Conservation (phyloP, 345 rosid genomes). For the Mangifera indica region DNA sequence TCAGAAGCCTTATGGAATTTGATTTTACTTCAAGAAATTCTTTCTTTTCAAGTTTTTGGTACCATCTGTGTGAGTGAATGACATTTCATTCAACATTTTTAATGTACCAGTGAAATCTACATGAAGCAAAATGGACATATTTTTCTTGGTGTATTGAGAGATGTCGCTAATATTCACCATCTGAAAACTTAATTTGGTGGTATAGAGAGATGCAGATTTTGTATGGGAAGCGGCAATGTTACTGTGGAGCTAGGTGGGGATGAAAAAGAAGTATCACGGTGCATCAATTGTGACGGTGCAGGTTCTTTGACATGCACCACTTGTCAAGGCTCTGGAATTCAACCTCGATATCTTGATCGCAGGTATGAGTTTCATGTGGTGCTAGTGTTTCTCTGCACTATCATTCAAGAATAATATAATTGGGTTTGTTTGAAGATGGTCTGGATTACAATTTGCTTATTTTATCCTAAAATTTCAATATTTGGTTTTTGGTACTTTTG, state of each 20-base stretch:
- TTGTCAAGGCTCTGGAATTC: conserved; percentile 93
- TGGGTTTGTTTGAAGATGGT: not conserved
- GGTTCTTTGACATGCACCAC: conserved; percentile 95
- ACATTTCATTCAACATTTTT: not conserved
- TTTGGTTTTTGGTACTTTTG: not conserved
- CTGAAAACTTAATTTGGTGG: conserved; percentile 11
- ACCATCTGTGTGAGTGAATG: not conserved
- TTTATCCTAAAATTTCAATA: not conserved
- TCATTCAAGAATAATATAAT: not conserved
- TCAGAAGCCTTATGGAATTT: not conserved
- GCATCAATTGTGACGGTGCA: conserved; percentile 78
- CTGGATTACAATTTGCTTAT: too few species aligned
- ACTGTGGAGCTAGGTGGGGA: conserved; percentile 72
- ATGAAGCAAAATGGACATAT: not conserved
- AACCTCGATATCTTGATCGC: conserved; percentile 98
- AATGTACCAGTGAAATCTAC: not conserved
- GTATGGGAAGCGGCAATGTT: conserved; percentile 70
- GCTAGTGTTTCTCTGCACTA: not conserved
- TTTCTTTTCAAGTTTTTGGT: too few species aligned
- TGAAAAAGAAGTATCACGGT: conserved; percentile 71
- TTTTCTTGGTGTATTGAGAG: not conserved
- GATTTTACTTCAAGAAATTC: not conserved
- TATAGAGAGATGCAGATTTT: conserved; percentile 83
- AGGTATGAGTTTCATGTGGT: conserved; percentile 41
- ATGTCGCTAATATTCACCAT: not conserved